Evolutionary conservation across 257 asterid genomes (phyloP), one percentile per base, ranked within the genome.

Genomic region (Penstemon eatonii): DNA sequence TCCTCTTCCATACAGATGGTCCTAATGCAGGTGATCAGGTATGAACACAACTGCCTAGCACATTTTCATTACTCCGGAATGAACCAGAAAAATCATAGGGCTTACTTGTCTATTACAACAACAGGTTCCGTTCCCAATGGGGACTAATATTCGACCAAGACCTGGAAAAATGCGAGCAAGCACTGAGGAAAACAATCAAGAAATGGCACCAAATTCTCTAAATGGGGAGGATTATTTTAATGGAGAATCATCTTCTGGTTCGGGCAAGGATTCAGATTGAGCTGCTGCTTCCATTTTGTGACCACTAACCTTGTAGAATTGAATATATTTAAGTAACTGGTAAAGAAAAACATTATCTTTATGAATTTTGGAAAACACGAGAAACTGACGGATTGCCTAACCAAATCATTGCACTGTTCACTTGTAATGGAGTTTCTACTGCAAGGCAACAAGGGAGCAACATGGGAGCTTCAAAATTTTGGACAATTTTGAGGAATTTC

Each of bases 11-110:
- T 69, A 89, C 99, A 15, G 98, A 94, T 79, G 99, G 99, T 78
- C 99, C 96, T n/a, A 91, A 94, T 81, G 99, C 99, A 15, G 99
- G 99, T 10, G 99, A 94, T 79, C 99, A 94, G 99, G 99, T 94
- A 80, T 42, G 69, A 7, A 33, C 2, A 57, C 44, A 60, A 50
- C 47, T 61, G 58, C 11, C 51, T 37, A 15, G n/a, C 66, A 41
- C 63, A 15, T 40, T 36, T 10, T 36, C 52, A 59, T 13, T 42
- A 25, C 33, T 25, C 33, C 33, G 33, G 33, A 25, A 25, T 25
- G 33, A 2, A 25, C 33, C 33, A 25, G 33, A 25, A 25, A 25
- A 25, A 25, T 25, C 33, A 25, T 25, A 25, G 33, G 33, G 2
- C 33, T 25, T 13, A 33, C 15, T 44, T 62, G 41, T 62, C 36